Conservation (phyloP, 2,329 filamentous ascomycete genomes). For the Fonsecaea multimorphosa region DNA sequence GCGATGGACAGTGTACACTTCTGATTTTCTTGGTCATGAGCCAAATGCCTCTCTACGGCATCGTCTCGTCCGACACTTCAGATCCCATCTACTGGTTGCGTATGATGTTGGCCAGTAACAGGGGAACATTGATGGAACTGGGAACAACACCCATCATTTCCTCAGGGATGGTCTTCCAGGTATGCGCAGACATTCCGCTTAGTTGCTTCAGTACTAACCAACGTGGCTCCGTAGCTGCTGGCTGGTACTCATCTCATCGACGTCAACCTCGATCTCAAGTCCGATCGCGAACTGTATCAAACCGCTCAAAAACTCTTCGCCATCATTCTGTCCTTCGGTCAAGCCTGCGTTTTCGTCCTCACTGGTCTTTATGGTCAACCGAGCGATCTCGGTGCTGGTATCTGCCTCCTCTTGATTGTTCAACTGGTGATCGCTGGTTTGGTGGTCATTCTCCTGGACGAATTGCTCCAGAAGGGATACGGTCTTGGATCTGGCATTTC, state of each 20-base stretch:
- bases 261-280: slow-evolving; percentile 99
- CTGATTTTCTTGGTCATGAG: slow-evolving; percentile 99
- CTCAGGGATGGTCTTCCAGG: slow-evolving; percentile 99
- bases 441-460: slow-evolving; percentile 98
- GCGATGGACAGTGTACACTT: slow-evolving; percentile 70
- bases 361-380: slow-evolving; percentile 97
- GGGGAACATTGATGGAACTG: slow-evolving; percentile 93
- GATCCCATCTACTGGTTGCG: slow-evolving; percentile 99
- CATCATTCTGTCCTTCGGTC: slow-evolving; percentile 96
- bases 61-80: slow-evolving; percentile 97
- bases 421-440: slow-evolving; percentile 97
- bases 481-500: slow-evolving; percentile 98
- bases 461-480: slow-evolving; percentile 99
- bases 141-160: slow-evolving; percentile 99
- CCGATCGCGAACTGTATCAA: slow-evolving; percentile 99
- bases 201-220: not conserved
- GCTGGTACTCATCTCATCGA: slow-evolving; percentile 99
- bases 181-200: slow-evolving; percentile 43
- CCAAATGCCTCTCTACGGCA: slow-evolving; percentile 99
- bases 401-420: slow-evolving; percentile 97
- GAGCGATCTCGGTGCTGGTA: slow-evolving; percentile 93
- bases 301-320: slow-evolving; percentile 99
- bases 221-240: slow-evolving; percentile 67
- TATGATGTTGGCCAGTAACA: slow-evolving; percentile 99
- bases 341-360: slow-evolving; percentile 97